phyloP scores from a whole-genome alignment of 176 grass and related monocot species.

The Cenchrus purpureus region DNA sequence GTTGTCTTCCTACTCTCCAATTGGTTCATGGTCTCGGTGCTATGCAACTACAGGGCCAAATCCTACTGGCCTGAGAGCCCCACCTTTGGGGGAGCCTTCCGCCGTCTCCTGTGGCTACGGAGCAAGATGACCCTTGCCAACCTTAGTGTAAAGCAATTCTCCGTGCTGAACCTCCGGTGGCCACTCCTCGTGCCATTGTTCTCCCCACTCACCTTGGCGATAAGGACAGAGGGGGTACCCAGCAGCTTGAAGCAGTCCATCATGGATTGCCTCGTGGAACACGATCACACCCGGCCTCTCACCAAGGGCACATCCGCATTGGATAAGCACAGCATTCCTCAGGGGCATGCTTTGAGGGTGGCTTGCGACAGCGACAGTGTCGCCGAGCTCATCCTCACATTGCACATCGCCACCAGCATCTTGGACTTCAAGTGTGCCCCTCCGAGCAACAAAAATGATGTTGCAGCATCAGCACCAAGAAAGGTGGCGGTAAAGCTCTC shows the following conservation, averaged over 20 bases:
- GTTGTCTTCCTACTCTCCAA: not conserved
- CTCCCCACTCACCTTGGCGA: not conserved
- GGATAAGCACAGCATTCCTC: not conserved
- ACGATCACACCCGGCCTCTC: not conserved
- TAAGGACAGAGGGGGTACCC: not conserved
- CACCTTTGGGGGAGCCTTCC: not conserved
- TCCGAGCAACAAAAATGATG: not conserved
- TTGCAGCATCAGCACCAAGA: not conserved
- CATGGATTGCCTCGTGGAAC: not conserved
- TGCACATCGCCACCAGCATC: not conserved
- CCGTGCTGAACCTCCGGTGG: not conserved
- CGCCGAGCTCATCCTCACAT: not conserved
- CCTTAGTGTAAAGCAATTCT: not conserved
- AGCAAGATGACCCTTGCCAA: not conserved
- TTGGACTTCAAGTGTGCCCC: not conserved
- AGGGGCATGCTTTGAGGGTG: not conserved
- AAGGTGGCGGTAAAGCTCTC: not conserved
- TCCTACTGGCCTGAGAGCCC: not conserved
- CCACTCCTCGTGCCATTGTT: not conserved
- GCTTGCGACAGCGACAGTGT: not conserved
- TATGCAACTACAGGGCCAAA: not conserved
- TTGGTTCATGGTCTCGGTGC: not conserved
- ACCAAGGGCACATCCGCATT: not conserved
- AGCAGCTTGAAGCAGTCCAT: not conserved
- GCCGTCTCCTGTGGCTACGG: not conserved